phyloP scores from a whole-genome alignment of 768 basidiomycete species.

The Hygrocybe coccinea region DNA sequence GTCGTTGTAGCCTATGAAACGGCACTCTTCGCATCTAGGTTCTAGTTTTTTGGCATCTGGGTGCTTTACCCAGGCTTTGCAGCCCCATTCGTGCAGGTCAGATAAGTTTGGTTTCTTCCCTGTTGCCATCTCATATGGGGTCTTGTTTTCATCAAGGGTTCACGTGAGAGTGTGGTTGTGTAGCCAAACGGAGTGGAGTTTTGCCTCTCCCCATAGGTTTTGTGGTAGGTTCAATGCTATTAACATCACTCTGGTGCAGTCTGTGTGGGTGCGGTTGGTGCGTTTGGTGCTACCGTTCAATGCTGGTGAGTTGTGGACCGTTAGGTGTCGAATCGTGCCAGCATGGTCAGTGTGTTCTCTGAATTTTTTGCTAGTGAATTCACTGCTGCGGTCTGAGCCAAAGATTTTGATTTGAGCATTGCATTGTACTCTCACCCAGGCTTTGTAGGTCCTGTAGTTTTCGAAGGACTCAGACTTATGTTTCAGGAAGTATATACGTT shows the following conservation, averaged over 20 bases:
- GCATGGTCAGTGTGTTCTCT: slow-evolving; percentile 16
- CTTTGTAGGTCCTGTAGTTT: slow-evolving; percentile 24
- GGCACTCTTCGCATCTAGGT: slow-evolving; percentile 10
- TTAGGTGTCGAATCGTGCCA: slow-evolving; percentile 30
- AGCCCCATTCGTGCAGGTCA: slow-evolving; percentile 15
- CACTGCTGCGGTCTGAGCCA: slow-evolving; percentile 26
- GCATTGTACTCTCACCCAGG: slow-evolving; percentile 24
- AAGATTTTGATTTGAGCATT: slow-evolving; percentile 24
- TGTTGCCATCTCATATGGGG: slow-evolving; percentile 25
- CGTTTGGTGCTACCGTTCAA: slow-evolving; percentile 30
- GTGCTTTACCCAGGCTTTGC: not conserved
- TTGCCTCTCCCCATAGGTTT: slow-evolving; percentile 37
- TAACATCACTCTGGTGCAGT: slow-evolving; percentile 26
- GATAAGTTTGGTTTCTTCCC: slow-evolving; percentile 30
- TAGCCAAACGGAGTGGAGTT: slow-evolving; percentile 31
- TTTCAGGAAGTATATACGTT: slow-evolving; percentile 12
- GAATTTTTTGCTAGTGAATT: slow-evolving; percentile 13
- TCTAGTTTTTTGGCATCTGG: slow-evolving; percentile 20
- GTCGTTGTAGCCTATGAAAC: slow-evolving; percentile 22
- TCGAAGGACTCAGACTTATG: slow-evolving; percentile 19
- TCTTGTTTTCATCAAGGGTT: slow-evolving; percentile 18
- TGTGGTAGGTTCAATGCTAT: slow-evolving; percentile 6
- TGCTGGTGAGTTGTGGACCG: slow-evolving; percentile 30
- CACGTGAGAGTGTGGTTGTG: slow-evolving; percentile 29
- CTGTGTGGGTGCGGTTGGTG: slow-evolving; percentile 23